Conservation (phyloP, 148 eudicot species). For the Rhododendron mucronatum region DNA sequence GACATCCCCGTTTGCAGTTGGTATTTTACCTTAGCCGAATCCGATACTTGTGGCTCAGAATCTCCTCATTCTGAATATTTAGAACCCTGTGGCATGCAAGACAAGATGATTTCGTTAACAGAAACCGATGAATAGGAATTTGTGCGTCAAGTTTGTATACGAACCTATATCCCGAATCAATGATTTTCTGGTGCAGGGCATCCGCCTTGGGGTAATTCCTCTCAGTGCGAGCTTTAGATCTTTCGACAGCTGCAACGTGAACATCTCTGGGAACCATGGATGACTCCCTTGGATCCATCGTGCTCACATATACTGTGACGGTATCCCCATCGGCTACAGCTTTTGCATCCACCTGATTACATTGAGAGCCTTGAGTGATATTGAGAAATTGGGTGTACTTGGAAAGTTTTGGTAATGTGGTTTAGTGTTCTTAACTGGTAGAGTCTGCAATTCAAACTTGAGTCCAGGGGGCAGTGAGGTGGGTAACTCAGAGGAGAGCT, state of each 20-base stretch:
- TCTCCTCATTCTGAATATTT: constrained; percentile 53
- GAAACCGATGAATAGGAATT: neutral
- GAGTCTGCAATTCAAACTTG: constrained; percentile 70
- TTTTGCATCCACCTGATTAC: constrained; percentile 65
- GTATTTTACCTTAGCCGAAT: constrained; percentile 69
- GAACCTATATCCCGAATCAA: constrained; percentile 72
- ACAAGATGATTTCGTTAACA: neutral
- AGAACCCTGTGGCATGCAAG: constrained; percentile 49
- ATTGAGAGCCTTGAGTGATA: neutral
- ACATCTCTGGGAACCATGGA: constrained; percentile 70
- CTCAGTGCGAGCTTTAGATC: constrained; percentile 67
- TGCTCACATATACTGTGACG: constrained; percentile 79
- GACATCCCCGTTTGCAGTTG: neutral
- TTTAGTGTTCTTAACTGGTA: constrained; percentile 54
- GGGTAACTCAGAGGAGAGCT: constrained; percentile 39
- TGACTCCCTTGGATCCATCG: constrained; percentile 71
- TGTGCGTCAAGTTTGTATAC: neutral
- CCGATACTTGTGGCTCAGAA: constrained; percentile 77
- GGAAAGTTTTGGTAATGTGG: neutral
- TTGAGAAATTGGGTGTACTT: neutral
- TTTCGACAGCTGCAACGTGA: constrained; percentile 55
- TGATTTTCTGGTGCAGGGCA: constrained; percentile 66
- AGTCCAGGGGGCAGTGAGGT: constrained; percentile 52
- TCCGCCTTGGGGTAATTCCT: constrained; percentile 73
- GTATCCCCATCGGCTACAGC: constrained; percentile 98